Evolutionary conservation across 2,329 filamentous ascomycete genomes (phyloP), one percentile per base, ranked within the genome.

Genomic region (Apiospora kogelbergensis): DNA sequence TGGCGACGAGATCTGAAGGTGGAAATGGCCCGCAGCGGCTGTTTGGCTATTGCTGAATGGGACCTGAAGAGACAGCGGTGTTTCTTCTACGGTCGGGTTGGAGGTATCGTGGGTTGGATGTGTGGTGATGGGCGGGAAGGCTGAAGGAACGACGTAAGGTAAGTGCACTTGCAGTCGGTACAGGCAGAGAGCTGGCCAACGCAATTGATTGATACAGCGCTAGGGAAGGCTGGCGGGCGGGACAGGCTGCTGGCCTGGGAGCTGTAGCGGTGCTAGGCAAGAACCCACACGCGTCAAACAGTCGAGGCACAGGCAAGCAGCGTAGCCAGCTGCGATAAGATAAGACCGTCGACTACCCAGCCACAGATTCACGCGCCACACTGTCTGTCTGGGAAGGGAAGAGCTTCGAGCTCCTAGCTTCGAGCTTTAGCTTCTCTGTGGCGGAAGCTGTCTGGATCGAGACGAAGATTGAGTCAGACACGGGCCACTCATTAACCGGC

Each of bases 1-100:
- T 98, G 83, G 76, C 86, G 83, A 76, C 68, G 73, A 41, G 37
- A 37, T 26, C 3, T 37, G 30, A n/a, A 2, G 17, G 15, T 60
- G 53, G 17, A 60, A 60, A 60, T 60, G 30, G 48, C 53, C 30
- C 30, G 53, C 30, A 17, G 53, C 53, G 20, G 30, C 26, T n/a
- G 20, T 20, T 37, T 37, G 53, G 3, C 10, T 60, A 37, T 57
- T 41, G 13, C 10, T 13, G 63, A 26, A 37, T 30, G 20, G 53
- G 53, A 60, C 53, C 53, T n/a, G 53, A 60, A 60, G 53, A 60
- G 30, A 37, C 26, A 11, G 30, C 26, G 26, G 20, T 37, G 72
- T 68, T 70, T 69, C 67, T 68, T 68, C 65, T 68, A 65, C 41
- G 63, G 63, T 65, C 63, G 37, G 37, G 37, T 24, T 26, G 48